Conservation (phyloP, 495 filamentous ascomycete species). For the Aspergillus bertholletiae region DNA sequence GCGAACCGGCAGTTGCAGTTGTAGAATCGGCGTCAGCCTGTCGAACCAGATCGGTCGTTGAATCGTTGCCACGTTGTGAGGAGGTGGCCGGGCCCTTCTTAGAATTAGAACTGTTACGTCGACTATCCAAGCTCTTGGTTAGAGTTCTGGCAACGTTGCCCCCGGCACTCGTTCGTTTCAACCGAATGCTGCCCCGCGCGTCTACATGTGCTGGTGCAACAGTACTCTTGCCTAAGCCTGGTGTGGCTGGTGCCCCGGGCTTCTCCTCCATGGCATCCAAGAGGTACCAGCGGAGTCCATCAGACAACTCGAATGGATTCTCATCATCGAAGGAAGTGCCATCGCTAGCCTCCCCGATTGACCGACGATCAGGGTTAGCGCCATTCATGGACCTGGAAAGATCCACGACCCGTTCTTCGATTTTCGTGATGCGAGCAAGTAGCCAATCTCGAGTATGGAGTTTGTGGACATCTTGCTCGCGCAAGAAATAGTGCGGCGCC, state of each 20-base stretch:
- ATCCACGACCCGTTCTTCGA: constrained; percentile 93
- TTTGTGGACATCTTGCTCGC: constrained; percentile 86
- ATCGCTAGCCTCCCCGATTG: constrained; percentile 52
- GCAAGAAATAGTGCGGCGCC: constrained; percentile 93
- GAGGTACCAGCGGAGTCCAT: constrained; percentile 93
- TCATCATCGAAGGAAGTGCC: constrained; percentile 76
- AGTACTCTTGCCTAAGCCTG: constrained; percentile 82
- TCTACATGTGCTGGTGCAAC: constrained; percentile 87
- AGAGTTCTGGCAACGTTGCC: constrained; percentile 70
- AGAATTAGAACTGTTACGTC: constrained; percentile 79
- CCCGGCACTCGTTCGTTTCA: constrained; percentile 52
- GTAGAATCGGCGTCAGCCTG: constrained; percentile 28
- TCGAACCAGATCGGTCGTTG: constrained; percentile 33
- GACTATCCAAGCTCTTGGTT: constrained; percentile 82
- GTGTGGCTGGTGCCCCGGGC: constrained; percentile 86
- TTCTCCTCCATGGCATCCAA: constrained; percentile 93
- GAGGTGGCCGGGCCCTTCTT: constrained; percentile 55
- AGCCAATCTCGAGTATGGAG: constrained; percentile 85
- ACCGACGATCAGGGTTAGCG: constrained; percentile 52
- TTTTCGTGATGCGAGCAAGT: constrained; percentile 84
- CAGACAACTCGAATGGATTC: constrained; percentile 95
- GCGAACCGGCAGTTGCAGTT: constrained; percentile 18
- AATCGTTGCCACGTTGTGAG: constrained; percentile 32
- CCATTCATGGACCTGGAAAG: constrained; percentile 69
- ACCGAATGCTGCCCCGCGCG: constrained; percentile 66